Base-by-base conservation (phyloP, 1,284 basidiomycete genomes). In the Trametes pubescens region DNA sequence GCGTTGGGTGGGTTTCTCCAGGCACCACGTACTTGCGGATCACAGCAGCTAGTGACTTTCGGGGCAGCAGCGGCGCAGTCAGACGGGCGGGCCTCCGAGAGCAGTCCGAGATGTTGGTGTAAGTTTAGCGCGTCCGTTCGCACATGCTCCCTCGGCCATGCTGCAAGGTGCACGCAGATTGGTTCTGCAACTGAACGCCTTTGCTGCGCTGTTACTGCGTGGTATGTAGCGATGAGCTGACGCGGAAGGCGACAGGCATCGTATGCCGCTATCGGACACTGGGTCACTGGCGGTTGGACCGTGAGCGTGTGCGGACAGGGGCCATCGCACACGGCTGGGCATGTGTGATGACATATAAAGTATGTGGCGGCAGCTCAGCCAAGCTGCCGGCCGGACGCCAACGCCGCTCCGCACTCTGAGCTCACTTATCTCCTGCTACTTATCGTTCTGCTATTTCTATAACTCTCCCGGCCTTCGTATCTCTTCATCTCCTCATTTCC, bases 271-370 rank as follows among this genome's bases (percentile, higher is more conserved):
- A 13, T 16, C 37, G 37, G 26, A 34, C 29, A 16, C 26, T 32
- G 29, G 37, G 26, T 18, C 29, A 16, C 26, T 32, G 29, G 29
- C 8, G 29, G 29, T 8, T 32, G 29, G 29, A 32, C 29, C n/a
- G 6, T 35, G 34, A 35, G 29, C 4, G 14, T 9, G 16, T 2
- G 5, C 11, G n/a, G n/a, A 46, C 4, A 14, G 37, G 6, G 37
- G 8, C 14, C 8, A 7, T 16, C 6, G 44, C 58, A 51, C 40
- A 53, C 58, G 38, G 38, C 16, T 11, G 24, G 32, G 58, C 32
- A 35, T 38, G 37, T 53, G 29, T 61, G 59, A 61, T 61, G 59
- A 55, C 59, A 61, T 61, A 51, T 21, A 26, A 26, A n/a, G n/a
- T n/a, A 32, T 32, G 29, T 32, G 29, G 34, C 5, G 24, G 21